Conservation (phyloP, 106 monocot genomes). For the Agapanthus africanus region DNA sequence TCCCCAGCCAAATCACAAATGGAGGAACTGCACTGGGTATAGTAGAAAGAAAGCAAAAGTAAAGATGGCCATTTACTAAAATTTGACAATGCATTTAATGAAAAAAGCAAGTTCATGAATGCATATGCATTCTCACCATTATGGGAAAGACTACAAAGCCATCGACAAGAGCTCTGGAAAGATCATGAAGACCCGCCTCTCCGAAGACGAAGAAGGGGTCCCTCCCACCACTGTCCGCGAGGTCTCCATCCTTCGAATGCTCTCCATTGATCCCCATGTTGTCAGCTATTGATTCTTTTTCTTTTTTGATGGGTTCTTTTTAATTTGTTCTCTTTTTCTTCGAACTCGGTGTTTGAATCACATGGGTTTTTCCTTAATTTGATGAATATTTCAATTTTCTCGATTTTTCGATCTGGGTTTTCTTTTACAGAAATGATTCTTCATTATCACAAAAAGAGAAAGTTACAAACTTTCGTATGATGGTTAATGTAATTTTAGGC, state of each 20-base stretch:
- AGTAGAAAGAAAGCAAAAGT: too few species aligned
- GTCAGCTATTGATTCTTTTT: constrained; percentile 47
- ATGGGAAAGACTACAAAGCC: constrained; percentile 90
- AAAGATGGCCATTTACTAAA: too few species aligned
- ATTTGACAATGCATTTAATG: too few species aligned
- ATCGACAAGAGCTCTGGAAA: constrained; percentile 63
- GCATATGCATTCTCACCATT: too few species aligned
- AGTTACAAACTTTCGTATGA: too few species aligned
- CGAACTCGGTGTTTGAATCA: background rate
- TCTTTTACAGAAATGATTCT: too few species aligned
- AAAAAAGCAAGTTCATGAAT: too few species aligned
- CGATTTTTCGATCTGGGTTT: background rate
- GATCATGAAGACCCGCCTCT: constrained; percentile 81
- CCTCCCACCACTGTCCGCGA: constrained; percentile 88
- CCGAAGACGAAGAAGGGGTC: constrained; percentile 92
- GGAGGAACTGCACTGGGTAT: too few species aligned
- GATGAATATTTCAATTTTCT: background rate
- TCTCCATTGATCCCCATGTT: constrained; percentile 72
- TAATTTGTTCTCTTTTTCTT: background rate
- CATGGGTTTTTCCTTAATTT: background rate
- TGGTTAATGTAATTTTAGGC: constrained; percentile 49
- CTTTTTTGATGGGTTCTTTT: background rate
- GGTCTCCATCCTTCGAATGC: constrained; percentile 94
- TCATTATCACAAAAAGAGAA: too few species aligned
- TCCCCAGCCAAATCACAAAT: too few species aligned